Base-by-base conservation (phyloP, 73 alveolate species). In the Paraurostyla sp. region DNA sequence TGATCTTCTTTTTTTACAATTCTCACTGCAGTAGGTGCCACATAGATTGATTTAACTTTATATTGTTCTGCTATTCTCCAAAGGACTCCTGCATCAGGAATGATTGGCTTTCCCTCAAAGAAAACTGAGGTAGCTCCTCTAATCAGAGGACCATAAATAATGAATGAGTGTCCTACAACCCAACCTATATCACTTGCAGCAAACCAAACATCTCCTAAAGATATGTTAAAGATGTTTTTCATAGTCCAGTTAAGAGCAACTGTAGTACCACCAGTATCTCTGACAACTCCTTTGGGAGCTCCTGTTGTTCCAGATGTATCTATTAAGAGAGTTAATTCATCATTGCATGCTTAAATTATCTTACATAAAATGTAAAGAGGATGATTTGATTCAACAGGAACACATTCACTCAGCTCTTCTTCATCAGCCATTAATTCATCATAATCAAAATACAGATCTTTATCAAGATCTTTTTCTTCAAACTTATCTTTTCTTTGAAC, bases 271-370 rank as follows among this genome's bases (percentile, higher is more conserved):
- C 99, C 99, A 40, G 98, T 94, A 83, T 98, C 99, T 68, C 99
- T 86, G 68, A 97, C 98, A 54, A 98, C 95, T 18, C 99, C 99
- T 88, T 99, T 99, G 22, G 99, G 99, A 35, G 94, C 91, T 0
- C 99, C 99, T 58, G 99, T 98, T 35, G 99, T 98, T 1, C 99
- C 99, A 33, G 99, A 97, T 52, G 99, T 99, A 90, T 99, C 88
- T 68, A 54, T 30, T 2, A 27, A n/a, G 68, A 50, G 23, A 4
- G 13, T 33, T 42, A 15, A 78, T 23, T 16, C 36, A 56, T 20
- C 22, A 23, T 56, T 20, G 20, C 20, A 22, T 13, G 9, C 20
- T 11, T 15, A 43, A 18, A 29, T 0, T 22, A 27, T 18, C 84
- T 62, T 83, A 85, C 85, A 99, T 42, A 99, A 97, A 65, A 98